phyloP scores from a whole-genome alignment of 1,284 basidiomycete species.

The Apiotrichum brassicae region DNA sequence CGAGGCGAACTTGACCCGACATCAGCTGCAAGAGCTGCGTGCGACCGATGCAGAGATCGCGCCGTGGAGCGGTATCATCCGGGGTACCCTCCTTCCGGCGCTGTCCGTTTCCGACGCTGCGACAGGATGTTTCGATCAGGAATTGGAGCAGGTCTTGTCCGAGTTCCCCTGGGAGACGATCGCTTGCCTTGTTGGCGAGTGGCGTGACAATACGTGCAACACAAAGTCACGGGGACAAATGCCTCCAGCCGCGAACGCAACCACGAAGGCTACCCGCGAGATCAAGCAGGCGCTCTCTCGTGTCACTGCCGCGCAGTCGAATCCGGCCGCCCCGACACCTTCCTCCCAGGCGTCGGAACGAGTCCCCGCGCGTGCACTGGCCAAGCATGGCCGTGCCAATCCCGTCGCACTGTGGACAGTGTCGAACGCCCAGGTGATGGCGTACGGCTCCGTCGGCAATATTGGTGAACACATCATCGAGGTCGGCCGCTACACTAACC shows the following conservation, averaged over 20 bases:
- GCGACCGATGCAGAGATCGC: slow-evolving; percentile 36
- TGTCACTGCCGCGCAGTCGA: slow-evolving; percentile 35
- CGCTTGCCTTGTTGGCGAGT: slow-evolving; percentile 91
- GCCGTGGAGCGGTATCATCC: slow-evolving; percentile 72
- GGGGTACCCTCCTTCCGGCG: slow-evolving; percentile 76
- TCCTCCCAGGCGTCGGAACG: slow-evolving; percentile 24
- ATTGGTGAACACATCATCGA: slow-evolving; percentile 85
- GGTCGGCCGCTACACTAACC: slow-evolving; percentile 79
- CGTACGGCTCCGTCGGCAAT: slow-evolving; percentile 95
- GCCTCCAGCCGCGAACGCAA: slow-evolving; percentile 33
- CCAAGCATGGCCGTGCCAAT: slow-evolving; percentile 88
- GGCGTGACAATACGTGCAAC: slow-evolving; percentile 64
- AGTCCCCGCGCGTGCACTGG: slow-evolving; percentile 68
- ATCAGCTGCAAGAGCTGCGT: slow-evolving; percentile 29
- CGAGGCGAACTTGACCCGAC: slow-evolving; percentile 4
- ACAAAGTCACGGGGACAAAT: slow-evolving; percentile 25
- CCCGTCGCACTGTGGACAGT: slow-evolving; percentile 86
- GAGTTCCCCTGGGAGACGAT: slow-evolving; percentile 71
- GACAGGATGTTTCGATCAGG: slow-evolving; percentile 77
- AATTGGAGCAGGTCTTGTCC: slow-evolving; percentile 78
- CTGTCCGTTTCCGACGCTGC: slow-evolving; percentile 70
- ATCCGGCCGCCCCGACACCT: slow-evolving; percentile 4
- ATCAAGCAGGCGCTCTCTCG: slow-evolving; percentile 49
- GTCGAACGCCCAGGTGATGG: slow-evolving; percentile 89
- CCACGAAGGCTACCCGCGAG: slow-evolving; percentile 47